Conservation (phyloP, 2,329 filamentous ascomycete genomes). For the Cordyceps fumosorosea region DNA sequence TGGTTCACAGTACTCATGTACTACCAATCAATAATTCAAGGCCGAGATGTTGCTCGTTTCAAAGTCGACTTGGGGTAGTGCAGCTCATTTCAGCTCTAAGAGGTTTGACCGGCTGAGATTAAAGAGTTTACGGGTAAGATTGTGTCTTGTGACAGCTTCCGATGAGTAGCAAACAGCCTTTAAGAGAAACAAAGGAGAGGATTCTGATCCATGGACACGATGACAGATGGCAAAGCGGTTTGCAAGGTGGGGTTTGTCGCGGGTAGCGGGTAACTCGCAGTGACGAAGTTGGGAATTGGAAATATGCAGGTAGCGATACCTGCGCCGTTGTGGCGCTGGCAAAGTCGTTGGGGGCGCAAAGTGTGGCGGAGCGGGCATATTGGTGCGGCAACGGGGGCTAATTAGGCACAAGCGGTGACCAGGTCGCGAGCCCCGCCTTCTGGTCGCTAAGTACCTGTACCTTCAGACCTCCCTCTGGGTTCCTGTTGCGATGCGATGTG, state of each 20-base stretch:
- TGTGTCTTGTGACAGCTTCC: not conserved
- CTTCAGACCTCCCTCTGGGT: not conserved
- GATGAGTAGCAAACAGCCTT: no score
- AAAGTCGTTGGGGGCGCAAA: not conserved
- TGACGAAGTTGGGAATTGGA: not conserved
- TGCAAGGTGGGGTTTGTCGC: not conserved
- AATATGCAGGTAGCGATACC: not conserved
- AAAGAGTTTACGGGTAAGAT: not conserved
- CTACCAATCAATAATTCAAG: not conserved
- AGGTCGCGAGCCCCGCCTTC: not conserved
- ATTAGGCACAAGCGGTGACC: not conserved
- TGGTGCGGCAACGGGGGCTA: conserved; percentile 12
- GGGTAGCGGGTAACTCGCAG: not conserved
- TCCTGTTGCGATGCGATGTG: not conserved
- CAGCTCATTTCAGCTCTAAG: not conserved
- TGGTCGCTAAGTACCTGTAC: conserved; percentile 2
- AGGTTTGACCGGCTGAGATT: not conserved
- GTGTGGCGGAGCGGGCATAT: not conserved
- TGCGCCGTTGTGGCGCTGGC: not conserved
- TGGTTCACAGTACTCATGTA: not conserved
- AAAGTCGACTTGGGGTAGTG: not conserved
- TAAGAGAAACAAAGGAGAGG: not conserved
- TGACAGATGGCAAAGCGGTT: not conserved
- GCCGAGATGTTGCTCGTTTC: not conserved
- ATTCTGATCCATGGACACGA: not conserved